These are phyloP conservation scores for Scheffersomyces spartinae DNA, from an alignment of 805 yeast species.

Conservation along the genomic window DNA sequence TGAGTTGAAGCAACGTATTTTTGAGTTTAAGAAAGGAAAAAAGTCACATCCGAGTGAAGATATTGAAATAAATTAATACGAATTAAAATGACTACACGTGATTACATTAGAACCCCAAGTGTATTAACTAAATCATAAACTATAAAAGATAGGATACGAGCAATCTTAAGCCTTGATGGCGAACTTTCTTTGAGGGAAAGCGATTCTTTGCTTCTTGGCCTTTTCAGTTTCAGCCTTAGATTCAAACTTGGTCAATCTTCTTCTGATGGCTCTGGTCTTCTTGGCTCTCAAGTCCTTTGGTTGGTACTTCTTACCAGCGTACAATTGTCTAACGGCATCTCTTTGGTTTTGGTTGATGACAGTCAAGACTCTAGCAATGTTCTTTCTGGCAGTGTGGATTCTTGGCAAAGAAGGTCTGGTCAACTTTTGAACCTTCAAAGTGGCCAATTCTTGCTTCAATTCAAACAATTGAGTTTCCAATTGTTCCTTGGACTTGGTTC, in stretches of 20 bases:
- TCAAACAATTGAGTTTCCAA: conserved; percentile 90
- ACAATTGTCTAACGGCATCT: conserved; percentile 87
- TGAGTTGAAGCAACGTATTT: conserved; percentile 53
- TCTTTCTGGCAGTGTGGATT: conserved; percentile 95
- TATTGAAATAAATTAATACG: conserved; percentile 10
- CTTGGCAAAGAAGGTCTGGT: conserved; percentile 89
- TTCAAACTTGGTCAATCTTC: conserved; percentile 85
- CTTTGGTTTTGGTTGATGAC: conserved; percentile 95
- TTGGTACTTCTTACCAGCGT: conserved; percentile 88
- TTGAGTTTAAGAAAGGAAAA: conserved; percentile 40
- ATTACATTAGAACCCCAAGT: not conserved
- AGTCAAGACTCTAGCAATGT: conserved; percentile 97
- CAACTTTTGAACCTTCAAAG: conserved; percentile 91
- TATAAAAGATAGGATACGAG: no score
- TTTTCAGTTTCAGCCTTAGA: conserved; percentile 71
- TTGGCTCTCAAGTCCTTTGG: conserved; percentile 99
- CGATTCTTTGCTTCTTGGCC: conserved; percentile 83
- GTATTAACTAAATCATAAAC: not conserved
- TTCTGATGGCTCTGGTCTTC: conserved; percentile 99
- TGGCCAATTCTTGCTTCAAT: conserved; percentile 92
- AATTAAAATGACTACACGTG: not conserved
- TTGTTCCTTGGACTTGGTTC: conserved; percentile 94
- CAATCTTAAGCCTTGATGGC: conserved; percentile 94
- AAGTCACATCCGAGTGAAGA: conserved; percentile 13
- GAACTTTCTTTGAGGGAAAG: conserved; percentile 97